Evolutionary conservation across 2,329 filamentous ascomycete genomes (phyloP), one percentile per base, ranked within the genome.

Genomic region (Calonectria henricotiae): DNA sequence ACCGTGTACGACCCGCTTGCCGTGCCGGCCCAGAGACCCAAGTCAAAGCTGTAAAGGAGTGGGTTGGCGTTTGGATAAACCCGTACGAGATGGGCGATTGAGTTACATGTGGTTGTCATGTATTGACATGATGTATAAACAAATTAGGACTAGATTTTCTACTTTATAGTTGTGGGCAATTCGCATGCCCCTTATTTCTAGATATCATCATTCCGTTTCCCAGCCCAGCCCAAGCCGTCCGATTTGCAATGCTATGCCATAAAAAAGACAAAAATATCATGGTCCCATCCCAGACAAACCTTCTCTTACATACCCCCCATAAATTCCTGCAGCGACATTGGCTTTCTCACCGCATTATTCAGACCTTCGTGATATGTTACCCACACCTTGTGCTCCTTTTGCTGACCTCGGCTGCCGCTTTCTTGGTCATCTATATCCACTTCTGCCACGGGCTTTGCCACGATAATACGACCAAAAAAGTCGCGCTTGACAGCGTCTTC

Each of bases 291-390:
- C 35, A 11, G 6, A 41, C 3, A 8, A n/a, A 37, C 39, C 13
- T n/a, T 20, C 37, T 30, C 69, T 74, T 82, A 93, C 68, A 95
- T 78, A 3, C 89, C 91, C 67, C 85, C 87, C 86, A 98, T 83
- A 76, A 98, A 89, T 81, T 98, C 95, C 71, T 89, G 88, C 80
- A 98, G 81, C 9, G 93, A 93, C 71, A 98, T 91, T 2, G 94
- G 94, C 81, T 97, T 98, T 81, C 93, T 88, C 71, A 98, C 95
- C 12, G 95, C 95, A 86, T 98, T 98, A 67, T 94, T 96, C 80
- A 94, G 91, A 0, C 95, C 95, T 83, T 98, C 95, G 78, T 98
- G 91, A 81, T 91, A 98, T 73, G 90, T 96, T 47, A 97, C 91
- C 95, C 95, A 98, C 4, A 95, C 92, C 76, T 92, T 86, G 11